Evolutionary conservation across 192 early-diverging fungal species (phyloP), one percentile per base, ranked within the genome.

Genomic region (Coemansia sp.): DNA sequence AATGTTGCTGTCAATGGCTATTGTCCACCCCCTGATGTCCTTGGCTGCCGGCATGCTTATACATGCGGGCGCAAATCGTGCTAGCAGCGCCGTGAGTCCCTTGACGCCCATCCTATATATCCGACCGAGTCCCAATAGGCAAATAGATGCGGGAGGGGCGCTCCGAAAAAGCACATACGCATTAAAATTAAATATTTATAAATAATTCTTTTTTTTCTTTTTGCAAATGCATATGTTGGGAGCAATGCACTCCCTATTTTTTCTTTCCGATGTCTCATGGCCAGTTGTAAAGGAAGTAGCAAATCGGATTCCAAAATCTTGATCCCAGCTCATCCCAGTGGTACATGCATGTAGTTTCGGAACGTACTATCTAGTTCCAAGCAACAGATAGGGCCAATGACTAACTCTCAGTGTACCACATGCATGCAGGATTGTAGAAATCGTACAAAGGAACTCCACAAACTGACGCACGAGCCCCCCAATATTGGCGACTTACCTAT

Each of bases 1-100:
- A 7, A 87, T 80, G 62, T 82, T 86, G 64, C 71, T 76, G 68
- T 90, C 89, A 17, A 90, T 67, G 1, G 85, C 84, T 8, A 88
- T 53, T 0, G 74, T 78, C 74, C 81, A 75, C 14, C 82, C 79
- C 9, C 63, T 53, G 53, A 85, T 71, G 14, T 79, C 67, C 5
- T 74, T 56, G 29, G 82, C 75, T 35, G 63, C 60, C 29, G 71
- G 69, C 39, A 62, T 53, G 31, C 61, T 65, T 65, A 88, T 70
- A 62, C 84, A 60, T 27, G 68, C 41, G 0, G 87, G 86, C 17
- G 86, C 87, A 67, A 84, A 77, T 24, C 84, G 75, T 48, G 77
- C 71, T 21, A 90, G 69, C 59, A 89, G 67, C 3, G 72, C 45
- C 17, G 84, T 90, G 62, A 90, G 66, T 16, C 76, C 74, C 62